Evolutionary conservation across 2,329 filamentous ascomycete genomes (phyloP).

Genomic region (Xylariaceae sp.): DNA sequence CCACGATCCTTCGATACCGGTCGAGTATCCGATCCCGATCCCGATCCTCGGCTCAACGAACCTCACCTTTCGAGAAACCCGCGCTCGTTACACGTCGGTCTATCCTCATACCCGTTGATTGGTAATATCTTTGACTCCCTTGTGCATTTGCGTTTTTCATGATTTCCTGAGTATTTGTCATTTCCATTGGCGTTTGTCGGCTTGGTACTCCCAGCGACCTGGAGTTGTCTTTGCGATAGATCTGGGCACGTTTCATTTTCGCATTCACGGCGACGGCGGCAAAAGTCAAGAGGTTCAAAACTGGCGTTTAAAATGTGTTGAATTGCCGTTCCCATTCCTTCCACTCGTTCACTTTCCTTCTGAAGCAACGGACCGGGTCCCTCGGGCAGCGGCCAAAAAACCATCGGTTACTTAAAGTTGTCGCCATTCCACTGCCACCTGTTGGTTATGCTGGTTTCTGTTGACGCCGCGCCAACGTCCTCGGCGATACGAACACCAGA

Average conservation of each 20-base stretch:
- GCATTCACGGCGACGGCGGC: conserved; percentile 23
- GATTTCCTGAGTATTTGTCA: conserved; percentile 20
- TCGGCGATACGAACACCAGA: too few relatives aligned
- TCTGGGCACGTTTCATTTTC: conserved; percentile 17
- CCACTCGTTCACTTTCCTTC: neutral
- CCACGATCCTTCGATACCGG: conserved; percentile 2
- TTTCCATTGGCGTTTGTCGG: conserved; percentile 21
- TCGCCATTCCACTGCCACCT: too few relatives aligned
- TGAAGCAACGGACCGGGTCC: too few relatives aligned
- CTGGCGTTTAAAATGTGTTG: conserved; percentile 24
- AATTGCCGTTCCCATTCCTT: conserved; percentile 4
- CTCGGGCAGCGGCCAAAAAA: neutral
- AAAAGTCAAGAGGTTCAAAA: conserved; percentile 20
- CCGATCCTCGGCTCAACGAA: neutral
- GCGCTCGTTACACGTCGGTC: neutral
- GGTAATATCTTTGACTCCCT: conserved; percentile 2
- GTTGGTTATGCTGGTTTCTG: neutral
- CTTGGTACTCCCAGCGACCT: conserved; percentile 14
- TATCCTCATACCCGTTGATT: conserved; percentile 2
- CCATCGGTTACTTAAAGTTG: neutral
- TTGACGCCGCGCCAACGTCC: neutral
- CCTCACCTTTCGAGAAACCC: neutral
- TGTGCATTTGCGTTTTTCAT: conserved; percentile 7
- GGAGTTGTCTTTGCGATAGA: conserved; percentile 24
- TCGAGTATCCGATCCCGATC: conserved; percentile 3